Conservation (phyloP, 177 flowering plant genomes). For the Vitis hybrid region DNA sequence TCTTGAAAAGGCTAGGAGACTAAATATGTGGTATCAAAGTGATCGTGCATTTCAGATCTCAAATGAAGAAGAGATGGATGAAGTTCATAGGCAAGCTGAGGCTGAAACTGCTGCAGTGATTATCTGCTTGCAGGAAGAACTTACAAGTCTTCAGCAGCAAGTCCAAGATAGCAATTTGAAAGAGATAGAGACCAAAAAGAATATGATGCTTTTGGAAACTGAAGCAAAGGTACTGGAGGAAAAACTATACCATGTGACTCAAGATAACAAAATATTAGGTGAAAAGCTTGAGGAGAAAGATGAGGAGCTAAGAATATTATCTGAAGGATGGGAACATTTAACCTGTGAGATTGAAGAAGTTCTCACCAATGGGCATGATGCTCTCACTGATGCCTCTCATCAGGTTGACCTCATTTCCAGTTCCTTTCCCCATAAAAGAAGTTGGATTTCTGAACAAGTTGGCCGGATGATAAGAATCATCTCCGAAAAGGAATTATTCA, state of each 20-base stretch:
- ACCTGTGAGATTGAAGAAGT: conserved; percentile 59
- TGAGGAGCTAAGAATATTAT: conserved; percentile 33
- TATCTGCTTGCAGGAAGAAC: conserved; percentile 91
- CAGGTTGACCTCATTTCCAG: conserved; percentile 54
- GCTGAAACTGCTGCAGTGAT: conserved; percentile 97
- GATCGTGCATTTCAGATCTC: conserved; percentile 59
- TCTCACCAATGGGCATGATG: conserved; percentile 62
- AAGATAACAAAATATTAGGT: conserved; percentile 44
- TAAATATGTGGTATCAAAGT: conserved; percentile 63
- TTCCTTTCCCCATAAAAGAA: conserved; percentile 50
- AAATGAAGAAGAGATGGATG: conserved; percentile 81
- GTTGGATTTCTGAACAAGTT: conserved; percentile 70
- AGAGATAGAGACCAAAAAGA: conserved; percentile 48
- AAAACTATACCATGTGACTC: conserved; percentile 25
- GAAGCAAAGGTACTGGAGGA: conserved; percentile 47
- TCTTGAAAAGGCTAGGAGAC: conserved; percentile 79
- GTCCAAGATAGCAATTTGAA: conserved; percentile 48
- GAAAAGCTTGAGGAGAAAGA: conserved; percentile 54
- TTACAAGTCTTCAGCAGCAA: conserved; percentile 68
- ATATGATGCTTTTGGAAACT: conserved; percentile 35
- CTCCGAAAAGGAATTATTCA: conserved; percentile 67
- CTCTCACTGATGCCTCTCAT: conserved; percentile 61
- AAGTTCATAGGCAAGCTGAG: conserved; percentile 80
- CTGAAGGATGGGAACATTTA: conserved; percentile 65
- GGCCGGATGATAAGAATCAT: conserved; percentile 43